Conservation (phyloP, 2,329 filamentous ascomycete species). For the Aureobasidium pullulans region DNA sequence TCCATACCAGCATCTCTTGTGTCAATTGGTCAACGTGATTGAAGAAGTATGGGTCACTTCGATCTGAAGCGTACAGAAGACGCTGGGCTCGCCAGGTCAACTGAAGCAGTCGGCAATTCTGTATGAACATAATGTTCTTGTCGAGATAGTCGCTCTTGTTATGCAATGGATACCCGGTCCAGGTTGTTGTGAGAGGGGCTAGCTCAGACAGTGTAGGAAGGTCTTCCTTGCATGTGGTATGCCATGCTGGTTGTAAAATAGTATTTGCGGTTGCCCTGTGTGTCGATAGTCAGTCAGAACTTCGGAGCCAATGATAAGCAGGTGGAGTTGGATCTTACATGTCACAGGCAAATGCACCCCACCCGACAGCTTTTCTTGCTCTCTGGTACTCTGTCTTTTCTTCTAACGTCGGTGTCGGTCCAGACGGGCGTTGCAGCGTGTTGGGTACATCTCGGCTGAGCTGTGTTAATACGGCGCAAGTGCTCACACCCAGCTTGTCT, state of each 20-base stretch:
- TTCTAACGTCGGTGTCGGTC: not conserved
- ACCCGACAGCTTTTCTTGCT: not conserved
- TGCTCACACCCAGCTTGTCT: not conserved
- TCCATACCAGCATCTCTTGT: constrained; percentile 3
- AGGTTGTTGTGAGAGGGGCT: not conserved
- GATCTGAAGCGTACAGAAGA: constrained; percentile 1
- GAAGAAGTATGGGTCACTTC: not conserved
- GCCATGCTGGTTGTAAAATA: not conserved
- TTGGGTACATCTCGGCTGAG: not conserved
- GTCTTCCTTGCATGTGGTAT: not conserved
- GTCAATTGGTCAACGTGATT: not conserved
- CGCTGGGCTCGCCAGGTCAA: constrained; percentile 4
- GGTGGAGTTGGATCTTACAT: not conserved
- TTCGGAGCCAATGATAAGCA: not conserved
- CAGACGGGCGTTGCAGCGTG: not conserved
- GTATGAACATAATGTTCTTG: not conserved
- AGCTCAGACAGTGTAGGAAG: not conserved
- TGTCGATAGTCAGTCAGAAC: not conserved
- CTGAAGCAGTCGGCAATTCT: not conserved
- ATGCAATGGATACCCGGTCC: not conserved
- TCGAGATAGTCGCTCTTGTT: not conserved
- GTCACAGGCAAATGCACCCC: constrained; percentile 12
- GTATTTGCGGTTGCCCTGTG: constrained; percentile 4
- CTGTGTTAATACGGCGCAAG: not conserved
- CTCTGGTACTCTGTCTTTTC: not conserved